Evolutionary conservation across 495 filamentous ascomycete species (phyloP).

Genomic region (Podospora pseudoanserina): DNA sequence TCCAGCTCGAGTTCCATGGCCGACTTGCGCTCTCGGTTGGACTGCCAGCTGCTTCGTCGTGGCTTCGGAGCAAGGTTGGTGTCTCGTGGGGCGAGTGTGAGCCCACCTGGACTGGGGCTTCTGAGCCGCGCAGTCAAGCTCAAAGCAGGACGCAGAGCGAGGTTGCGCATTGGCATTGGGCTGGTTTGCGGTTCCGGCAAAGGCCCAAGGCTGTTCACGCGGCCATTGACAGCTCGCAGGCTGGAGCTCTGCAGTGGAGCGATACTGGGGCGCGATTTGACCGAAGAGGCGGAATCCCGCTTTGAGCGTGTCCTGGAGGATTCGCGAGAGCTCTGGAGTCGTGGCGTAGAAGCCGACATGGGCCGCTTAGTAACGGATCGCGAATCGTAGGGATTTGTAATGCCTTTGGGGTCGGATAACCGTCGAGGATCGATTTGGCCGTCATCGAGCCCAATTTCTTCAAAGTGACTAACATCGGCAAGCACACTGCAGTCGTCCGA

Average conservation of each 20-base stretch:
- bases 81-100: conserved; percentile 41
- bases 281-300: conserved; percentile 19
- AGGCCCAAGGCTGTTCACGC: conserved; percentile 31
- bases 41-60: conserved; percentile 69
- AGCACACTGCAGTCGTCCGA: conserved; percentile 64
- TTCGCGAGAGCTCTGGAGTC: conserved; percentile 30
- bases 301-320: conserved; percentile 25
- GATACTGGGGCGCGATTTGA: conserved; percentile 26
- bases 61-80: conserved; percentile 44
- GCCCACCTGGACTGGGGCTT: conserved; percentile 38
- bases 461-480: conserved; percentile 75
- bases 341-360: conserved; percentile 30
- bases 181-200: conserved; percentile 31
- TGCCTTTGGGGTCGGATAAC: conserved; percentile 40
- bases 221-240: conserved; percentile 30
- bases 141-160: conserved; percentile 35
- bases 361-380: conserved; percentile 39
- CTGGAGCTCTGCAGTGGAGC: conserved; percentile 29
- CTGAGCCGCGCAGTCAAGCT: conserved; percentile 31
- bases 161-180: conserved; percentile 34
- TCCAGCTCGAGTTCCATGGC: conserved; percentile 78
- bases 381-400: conserved; percentile 44
- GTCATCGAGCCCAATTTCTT: conserved; percentile 88
- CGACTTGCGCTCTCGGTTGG: conserved; percentile 62
- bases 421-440: conserved; percentile 33